Evolutionary conservation across 169 alveolate genomes (phyloP), one percentile per base, ranked within the genome.

Genomic region (Eimeria brunetti): DNA sequence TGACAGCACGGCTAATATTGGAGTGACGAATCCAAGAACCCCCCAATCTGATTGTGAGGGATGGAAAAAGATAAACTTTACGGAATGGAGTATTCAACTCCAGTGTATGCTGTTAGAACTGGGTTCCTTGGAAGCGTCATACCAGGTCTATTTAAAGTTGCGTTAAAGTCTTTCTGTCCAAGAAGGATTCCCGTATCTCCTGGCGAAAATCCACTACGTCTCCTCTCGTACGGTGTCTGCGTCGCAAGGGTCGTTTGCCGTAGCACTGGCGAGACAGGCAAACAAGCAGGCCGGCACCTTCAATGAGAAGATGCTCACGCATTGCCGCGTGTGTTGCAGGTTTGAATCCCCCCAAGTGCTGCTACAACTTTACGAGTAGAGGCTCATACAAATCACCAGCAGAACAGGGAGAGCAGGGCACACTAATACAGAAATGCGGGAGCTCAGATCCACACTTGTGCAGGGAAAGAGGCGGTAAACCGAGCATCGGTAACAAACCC

Each of bases 211-310:
- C 81, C 80, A 24, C 81, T 9, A 14, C 7, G 64, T 41, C 12
- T 62, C 51, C 92, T 85, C 33, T 62, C 62, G 81, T 85, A 85
- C 22, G 92, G 92, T 9, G 92, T 38, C 92, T 85, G 92, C 62
- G 22, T 62, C 49, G 80, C 11, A 60, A 85, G 64, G 30, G 81
- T 38, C 46, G 69, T 38, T 14, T 85, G 76, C 60, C 81, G 60
- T 60, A 7, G 53, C 60, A 62, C 92, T 85, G 92, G 51, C 30
- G n/a, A 41, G 81, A 58, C 51, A 36, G 8, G 51, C 80, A 69
- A 11, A 27, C 24, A 69, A 69, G 12, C 80, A 64, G 7, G 27
- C 69, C 22, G 30, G 69, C 33, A 11, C 30, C 69, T 5, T 60
- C 30, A 6, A 2, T n/a, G 44, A n/a, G 41, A 44, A 64, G n/a